Percentiles rank a stretch among this genome's conserved stretches.
phyloP scores from a whole-genome alignment of 73 alveolate genomes.

The Paramecium sonneborni region DNA sequence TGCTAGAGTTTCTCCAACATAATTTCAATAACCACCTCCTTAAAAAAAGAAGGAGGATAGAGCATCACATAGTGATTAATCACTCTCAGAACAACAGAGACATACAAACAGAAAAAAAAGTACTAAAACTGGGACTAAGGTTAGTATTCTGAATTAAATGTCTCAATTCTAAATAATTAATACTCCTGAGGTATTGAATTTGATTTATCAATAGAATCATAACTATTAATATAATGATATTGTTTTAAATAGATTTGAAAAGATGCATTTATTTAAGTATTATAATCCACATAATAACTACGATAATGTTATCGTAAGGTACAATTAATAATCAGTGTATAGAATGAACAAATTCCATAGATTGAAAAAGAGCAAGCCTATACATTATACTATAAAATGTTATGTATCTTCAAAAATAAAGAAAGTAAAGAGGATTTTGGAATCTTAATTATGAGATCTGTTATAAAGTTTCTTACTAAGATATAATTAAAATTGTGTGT shows the following conservation, averaged over 20 bases:
- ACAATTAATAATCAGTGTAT: background rate
- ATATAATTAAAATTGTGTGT: background rate
- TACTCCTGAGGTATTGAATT: conserved; percentile 13
- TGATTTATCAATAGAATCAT: conserved; percentile 2
- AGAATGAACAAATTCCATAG: background rate
- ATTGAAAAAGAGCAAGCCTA: background rate
- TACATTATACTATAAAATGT: background rate
- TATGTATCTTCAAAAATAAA: background rate
- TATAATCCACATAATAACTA: conserved; percentile 39
- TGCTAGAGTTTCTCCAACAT: conserved; percentile 16
- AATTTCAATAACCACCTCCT: background rate
- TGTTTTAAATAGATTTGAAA: background rate
- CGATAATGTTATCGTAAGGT: conserved; percentile 29
- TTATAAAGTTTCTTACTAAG: background rate
- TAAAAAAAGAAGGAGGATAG: conserved; percentile 36
- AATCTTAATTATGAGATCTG: background rate
- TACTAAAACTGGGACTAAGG: conserved; percentile 44
- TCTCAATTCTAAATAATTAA: background rate
- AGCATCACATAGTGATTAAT: conserved; percentile 2
- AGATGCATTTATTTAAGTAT: conserved; percentile 27
- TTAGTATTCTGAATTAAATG: conserved; percentile 33
- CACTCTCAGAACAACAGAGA: conserved; percentile 11
- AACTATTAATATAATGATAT: background rate
- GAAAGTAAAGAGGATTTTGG: background rate
- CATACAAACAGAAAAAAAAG: conserved; percentile 41